Evolutionary conservation across 78 protist species (phyloP).

Genomic region (Dictyostelium purpureum): DNA sequence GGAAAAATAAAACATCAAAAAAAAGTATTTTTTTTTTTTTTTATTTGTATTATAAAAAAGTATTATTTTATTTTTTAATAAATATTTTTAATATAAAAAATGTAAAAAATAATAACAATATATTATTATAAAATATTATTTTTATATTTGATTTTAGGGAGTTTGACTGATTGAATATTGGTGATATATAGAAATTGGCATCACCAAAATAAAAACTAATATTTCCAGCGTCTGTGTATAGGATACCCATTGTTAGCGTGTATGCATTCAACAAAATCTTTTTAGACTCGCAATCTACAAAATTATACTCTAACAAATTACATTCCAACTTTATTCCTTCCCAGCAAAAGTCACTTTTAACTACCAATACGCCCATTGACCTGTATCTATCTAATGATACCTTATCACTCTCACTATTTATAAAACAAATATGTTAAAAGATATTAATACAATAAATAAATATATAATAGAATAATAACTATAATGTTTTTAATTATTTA

Average conservation of each 20-base stretch:
- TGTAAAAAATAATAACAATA: no score
- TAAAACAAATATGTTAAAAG: neutral
- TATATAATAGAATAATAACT: no score
- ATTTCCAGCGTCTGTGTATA: neutral
- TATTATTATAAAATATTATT: no score
- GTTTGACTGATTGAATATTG: no score
- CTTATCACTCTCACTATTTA: neutral
- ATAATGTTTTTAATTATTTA: neutral
- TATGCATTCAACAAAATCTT: neutral
- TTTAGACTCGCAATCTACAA: neutral
- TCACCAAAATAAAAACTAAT: neutral
- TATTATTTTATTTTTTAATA: no score
- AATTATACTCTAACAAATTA: neutral
- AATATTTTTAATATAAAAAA: no score
- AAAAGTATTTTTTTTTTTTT: no score
- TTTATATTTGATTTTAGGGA: no score
- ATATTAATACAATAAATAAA: neutral
- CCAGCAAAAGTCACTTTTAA: neutral
- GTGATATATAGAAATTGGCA: no score
- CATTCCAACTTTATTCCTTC: conserved; percentile 4
- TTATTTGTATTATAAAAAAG: no score
- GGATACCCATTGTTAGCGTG: neutral
- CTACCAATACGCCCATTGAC: neutral
- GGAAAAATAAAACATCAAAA: no score
- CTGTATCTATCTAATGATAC: neutral